Conservation (phyloP, 176 grass and related monocot genomes). For the Musa acuminata region DNA sequence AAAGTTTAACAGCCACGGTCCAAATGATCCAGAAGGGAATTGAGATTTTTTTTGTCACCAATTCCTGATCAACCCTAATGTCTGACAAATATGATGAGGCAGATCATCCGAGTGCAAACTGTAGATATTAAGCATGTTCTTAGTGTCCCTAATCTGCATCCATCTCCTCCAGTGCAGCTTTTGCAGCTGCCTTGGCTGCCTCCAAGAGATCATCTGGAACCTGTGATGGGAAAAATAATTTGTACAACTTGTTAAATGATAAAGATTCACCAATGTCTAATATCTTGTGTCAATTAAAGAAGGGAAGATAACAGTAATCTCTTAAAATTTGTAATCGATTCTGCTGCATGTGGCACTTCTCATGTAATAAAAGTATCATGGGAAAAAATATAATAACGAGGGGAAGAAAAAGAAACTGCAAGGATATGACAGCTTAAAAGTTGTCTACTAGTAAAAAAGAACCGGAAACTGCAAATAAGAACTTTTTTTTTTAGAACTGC, state of each 20-base stretch:
- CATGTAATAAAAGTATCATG: not conserved
- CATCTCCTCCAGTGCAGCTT: conserved; percentile 70
- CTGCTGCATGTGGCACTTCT: not conserved
- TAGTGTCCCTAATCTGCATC: conserved; percentile 42
- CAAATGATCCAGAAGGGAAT: too few species aligned
- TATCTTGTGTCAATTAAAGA: not conserved
- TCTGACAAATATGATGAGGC: not conserved
- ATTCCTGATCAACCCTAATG: not conserved
- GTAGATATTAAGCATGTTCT: not conserved
- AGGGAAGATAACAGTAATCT: not conserved
- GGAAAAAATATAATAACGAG: not conserved
- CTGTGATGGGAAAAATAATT: conserved; percentile 18
- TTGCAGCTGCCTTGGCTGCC: conserved; percentile 50
- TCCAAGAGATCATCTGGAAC: conserved; percentile 56
- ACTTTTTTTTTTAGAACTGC: too few species aligned
- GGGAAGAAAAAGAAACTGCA: not conserved
- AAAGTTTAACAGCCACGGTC: not conserved
- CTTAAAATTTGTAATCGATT: too few species aligned
- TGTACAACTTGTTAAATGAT: not conserved
- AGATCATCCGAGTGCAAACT: not conserved
- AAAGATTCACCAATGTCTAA: not conserved
- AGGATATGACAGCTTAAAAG: too few species aligned
- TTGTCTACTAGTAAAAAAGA: too few species aligned
- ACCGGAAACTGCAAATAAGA: too few species aligned
- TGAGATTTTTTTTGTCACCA: too few species aligned